Base-by-base conservation (phyloP, 306 rosid species). In the Glycine soja region DNA sequence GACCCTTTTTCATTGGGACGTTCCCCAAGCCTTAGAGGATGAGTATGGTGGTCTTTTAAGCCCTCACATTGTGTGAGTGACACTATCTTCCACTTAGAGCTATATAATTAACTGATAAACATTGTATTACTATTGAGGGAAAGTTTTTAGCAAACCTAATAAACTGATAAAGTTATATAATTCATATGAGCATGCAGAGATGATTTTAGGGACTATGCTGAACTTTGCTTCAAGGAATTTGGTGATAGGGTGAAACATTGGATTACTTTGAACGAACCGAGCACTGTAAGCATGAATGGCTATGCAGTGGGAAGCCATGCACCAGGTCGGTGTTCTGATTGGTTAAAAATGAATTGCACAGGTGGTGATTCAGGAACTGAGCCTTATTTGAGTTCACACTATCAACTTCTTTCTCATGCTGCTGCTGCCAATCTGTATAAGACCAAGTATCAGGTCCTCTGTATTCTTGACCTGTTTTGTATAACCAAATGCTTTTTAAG, bases 241-340 rank as follows among this genome's bases (percentile, higher is more conserved):
- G 92, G 97, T 9, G 91, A 90, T 51, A 81, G 92, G 10, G 92
- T 92, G 75, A 92, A 88, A 82, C 79, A 87, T 10, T 92, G 97
- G 97, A 90, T 81, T 24, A 92, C 97, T 6, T 51, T 88, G 70
- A 92, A 90, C 69, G 92, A 90, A 89, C 97, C 97, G 8, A 46
- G 75, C 42, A 79, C 58, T 14, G 88, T 43, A 51, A 66, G 85
- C 24, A 34, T 2, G 36, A 66, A 71, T 13, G 97, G 89, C 46
- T 92, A 90, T 50, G 86, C 83, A 52, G 1, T 0, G 0, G 94
- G 94, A 3, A 11, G 18, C 2, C 79, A 72, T 5, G 89, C 94
- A 8, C 97, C 97, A 0, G 87, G 87, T 4, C 90, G 92, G 18
- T 92, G 97, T 74, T 92, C 97, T 6, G 63, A 7, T 3, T 90